These are phyloP conservation scores for Mycena vulgaris DNA, from an alignment of 768 basidiomycete genomes.

Conservation along the genomic window DNA sequence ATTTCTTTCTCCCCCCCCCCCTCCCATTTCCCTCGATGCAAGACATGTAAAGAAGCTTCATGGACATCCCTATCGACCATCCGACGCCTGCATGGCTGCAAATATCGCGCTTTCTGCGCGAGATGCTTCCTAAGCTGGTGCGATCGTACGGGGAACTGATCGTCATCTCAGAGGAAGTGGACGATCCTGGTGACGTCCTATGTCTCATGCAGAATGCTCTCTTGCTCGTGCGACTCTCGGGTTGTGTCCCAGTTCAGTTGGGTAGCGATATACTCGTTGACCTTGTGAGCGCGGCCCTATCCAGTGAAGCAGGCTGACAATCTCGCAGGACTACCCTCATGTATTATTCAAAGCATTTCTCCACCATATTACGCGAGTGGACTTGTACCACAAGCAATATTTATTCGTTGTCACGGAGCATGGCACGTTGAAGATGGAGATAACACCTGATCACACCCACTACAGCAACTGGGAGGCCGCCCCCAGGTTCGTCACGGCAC, in stretches of 20 bases:
- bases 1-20: no score
- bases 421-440: not conserved
- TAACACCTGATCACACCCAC: not conserved
- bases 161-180: slow-evolving; percentile 20
- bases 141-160: slow-evolving; percentile 20
- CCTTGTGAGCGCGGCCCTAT: not conserved
- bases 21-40: no score
- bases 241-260: not conserved
- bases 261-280: not conserved
- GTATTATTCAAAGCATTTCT: slow-evolving; percentile 10
- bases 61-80: slow-evolving; percentile 17
- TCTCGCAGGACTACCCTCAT: not conserved
- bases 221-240: slow-evolving; percentile 5
- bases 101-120: not conserved
- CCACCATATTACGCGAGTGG: not conserved
- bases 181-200: slow-evolving; percentile 11
- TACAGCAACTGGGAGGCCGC: slow-evolving; percentile 7
- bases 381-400: not conserved
- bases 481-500: slow-evolving; percentile 3
- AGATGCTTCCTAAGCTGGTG: slow-evolving; percentile 10
- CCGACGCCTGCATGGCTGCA: slow-evolving; percentile 3
- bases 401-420: not conserved
- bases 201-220: slow-evolving; percentile 25
- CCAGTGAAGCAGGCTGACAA: not conserved
- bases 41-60: no score